Evolutionary conservation across 768 basidiomycete genomes (phyloP), one percentile per base, ranked within the genome.

Genomic region (Suillus spraguei): DNA sequence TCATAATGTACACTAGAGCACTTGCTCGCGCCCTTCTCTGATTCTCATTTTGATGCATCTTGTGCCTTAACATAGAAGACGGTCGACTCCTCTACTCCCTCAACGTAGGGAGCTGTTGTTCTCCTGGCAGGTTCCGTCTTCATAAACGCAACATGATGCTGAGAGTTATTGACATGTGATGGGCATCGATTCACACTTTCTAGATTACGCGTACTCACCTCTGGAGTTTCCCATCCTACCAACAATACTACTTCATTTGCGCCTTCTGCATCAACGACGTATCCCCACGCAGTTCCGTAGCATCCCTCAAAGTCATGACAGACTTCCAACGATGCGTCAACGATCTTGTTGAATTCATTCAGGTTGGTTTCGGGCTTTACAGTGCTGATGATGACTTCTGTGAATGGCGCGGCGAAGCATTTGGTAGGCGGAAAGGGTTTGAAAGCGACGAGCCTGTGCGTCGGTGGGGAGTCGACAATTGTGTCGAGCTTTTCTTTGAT

Each of bases 1-100:
- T 53, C 42, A 32, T 55, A 61, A 60, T 69, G 71, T 72, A 72
- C 33, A 36, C n/a, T 69, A 66, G 55, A 62, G 60, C 66, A 65
- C 35, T 38, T 53, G 6, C 28, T 39, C 14, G 36, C 4, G 11
- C 24, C 17, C 11, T 10, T 39, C 10, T 3, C 9, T 10, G 16
- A 24, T 36, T 9, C 14, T n/a, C n/a, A 22, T 8, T 32, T 8
- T 32, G 17, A 38, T 39, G 7, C 17, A 11, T 42, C 35, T 35
- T 35, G 53, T 17, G n/a, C n/a, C 17, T 52, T 22, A 20, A 52
- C 20, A 3, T 46, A 60, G 33, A 60, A 49, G 13, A 42, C 32
- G 7, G 50, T 53, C 1, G 32, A 62, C 11, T 61, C 68, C 64
- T 52, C 17, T 70, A 53, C 52, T 33, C 20, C 32, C 20, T 53